phyloP scores from a whole-genome alignment of 2,329 filamentous ascomycete genomes.

The Alternaria panax region DNA sequence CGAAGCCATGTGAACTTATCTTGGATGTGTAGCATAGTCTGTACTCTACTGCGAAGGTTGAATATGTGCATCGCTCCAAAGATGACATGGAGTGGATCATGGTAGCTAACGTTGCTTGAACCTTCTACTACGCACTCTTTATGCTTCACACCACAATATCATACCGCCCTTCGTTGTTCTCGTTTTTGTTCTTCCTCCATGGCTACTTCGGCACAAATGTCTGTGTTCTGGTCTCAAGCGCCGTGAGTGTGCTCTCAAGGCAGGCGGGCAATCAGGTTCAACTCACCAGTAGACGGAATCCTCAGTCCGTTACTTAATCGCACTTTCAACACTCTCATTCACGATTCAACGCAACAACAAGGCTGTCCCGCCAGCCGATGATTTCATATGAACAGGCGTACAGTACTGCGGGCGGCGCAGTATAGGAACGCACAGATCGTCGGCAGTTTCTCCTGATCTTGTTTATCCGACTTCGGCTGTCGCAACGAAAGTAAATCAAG shows the following conservation, averaged over 20 bases:
- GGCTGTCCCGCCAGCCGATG: background rate
- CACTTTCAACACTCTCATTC: background rate
- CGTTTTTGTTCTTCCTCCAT: background rate
- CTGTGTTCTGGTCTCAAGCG: background rate
- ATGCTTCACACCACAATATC: background rate
- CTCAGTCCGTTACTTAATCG: background rate
- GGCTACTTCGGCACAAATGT: background rate
- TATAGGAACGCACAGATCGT: conserved; percentile 10
- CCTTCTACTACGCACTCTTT: background rate
- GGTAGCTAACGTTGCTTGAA: background rate
- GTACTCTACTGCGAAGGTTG: background rate
- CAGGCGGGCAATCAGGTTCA: background rate
- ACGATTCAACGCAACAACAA: background rate
- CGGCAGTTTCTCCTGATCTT: conserved; percentile 23
- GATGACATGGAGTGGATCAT: background rate
- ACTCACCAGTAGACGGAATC: background rate
- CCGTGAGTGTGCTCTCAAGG: background rate
- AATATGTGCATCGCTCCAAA: background rate
- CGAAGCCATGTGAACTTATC: no score
- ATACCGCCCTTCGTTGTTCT: background rate
- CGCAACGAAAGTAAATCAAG: conserved; percentile 19
- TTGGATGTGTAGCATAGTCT: background rate
- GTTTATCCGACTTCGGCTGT: conserved; percentile 11
- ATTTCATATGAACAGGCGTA: background rate
- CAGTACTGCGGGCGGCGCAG: background rate